Evolutionary conservation across 1,284 basidiomycete genomes (phyloP).

Genomic region (Thecaphora thlaspeos): DNA sequence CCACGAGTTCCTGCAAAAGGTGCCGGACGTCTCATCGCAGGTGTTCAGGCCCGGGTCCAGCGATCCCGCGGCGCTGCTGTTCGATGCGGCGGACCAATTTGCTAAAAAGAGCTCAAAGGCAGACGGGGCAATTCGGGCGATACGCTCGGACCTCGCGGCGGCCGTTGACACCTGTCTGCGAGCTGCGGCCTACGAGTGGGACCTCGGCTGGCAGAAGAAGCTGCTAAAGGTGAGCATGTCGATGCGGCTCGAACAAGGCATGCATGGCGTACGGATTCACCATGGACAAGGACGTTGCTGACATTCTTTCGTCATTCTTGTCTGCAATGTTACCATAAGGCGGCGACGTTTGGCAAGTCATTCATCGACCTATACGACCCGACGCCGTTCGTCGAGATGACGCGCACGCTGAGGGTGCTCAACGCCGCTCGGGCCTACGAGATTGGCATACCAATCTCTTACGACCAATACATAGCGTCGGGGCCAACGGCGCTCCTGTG

Average conservation of each 20-base stretch:
- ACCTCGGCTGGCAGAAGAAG: slow-evolving; percentile 80
- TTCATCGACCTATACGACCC: slow-evolving; percentile 92
- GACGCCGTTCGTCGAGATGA: slow-evolving; percentile 84
- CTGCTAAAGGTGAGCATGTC: slow-evolving; percentile 66
- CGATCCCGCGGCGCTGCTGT: slow-evolving; percentile 84
- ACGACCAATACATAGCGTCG: slow-evolving; percentile 66
- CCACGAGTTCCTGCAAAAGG: slow-evolving; percentile 90
- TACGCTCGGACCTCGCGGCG: slow-evolving; percentile 71
- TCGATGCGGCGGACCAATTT: slow-evolving; percentile 87
- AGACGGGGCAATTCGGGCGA: slow-evolving; percentile 85
- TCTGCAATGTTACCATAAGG: slow-evolving; percentile 49
- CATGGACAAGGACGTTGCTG: not conserved
- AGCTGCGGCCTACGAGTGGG: slow-evolving; percentile 89
- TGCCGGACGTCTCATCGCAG: slow-evolving; percentile 24
- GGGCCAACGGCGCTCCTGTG: slow-evolving; percentile 66
- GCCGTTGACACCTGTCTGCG: slow-evolving; percentile 92
- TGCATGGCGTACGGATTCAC: too few relatives aligned
- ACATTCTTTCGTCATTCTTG: not conserved
- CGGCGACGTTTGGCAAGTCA: slow-evolving; percentile 89
- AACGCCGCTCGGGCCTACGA: slow-evolving; percentile 88
- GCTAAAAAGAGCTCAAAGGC: slow-evolving; percentile 79
- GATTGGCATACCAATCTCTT: slow-evolving; percentile 89
- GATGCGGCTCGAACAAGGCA: too few relatives aligned
- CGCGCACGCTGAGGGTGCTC: slow-evolving; percentile 86
- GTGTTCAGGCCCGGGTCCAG: slow-evolving; percentile 87